Evolutionary conservation across 2,329 filamentous ascomycete genomes (phyloP).

Genomic region (Fusarium tjaetaba): DNA sequence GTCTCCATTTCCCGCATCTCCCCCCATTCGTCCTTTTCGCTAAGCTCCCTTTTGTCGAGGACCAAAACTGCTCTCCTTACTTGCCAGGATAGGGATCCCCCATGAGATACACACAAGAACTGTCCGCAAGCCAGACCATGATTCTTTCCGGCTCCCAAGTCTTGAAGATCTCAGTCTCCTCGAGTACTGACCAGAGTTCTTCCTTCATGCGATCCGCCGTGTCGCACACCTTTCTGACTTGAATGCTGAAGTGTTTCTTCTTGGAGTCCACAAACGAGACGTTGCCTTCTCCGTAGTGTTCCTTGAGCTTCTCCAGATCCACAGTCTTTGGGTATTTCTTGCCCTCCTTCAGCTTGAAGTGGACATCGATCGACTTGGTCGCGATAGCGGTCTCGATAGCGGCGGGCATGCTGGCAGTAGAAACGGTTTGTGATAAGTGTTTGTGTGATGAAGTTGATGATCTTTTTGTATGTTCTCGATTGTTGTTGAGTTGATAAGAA

Average conservation of each 20-base stretch:
- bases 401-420: not conserved
- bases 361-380: not conserved
- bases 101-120: not conserved
- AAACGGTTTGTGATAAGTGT: not conserved
- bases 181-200: not conserved
- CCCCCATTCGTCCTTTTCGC: rapidly evolving
- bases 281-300: no score
- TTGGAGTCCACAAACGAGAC: no score
- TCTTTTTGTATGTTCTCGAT: not conserved
- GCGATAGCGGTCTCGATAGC: not conserved
- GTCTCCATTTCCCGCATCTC: not conserved
- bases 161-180: not conserved
- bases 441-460: not conserved
- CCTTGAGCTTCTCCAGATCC: no score
- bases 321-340: not conserved
- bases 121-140: not conserved
- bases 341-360: not conserved
- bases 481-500: not conserved
- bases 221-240: not conserved
- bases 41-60: rapidly evolving
- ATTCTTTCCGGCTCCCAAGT: not conserved
- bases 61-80: no score
- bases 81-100: no score
- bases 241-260: no score
- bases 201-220: not conserved